phyloP scores from a whole-genome alignment of 345 rosid genomes.

The Acer yangbiense region DNA sequence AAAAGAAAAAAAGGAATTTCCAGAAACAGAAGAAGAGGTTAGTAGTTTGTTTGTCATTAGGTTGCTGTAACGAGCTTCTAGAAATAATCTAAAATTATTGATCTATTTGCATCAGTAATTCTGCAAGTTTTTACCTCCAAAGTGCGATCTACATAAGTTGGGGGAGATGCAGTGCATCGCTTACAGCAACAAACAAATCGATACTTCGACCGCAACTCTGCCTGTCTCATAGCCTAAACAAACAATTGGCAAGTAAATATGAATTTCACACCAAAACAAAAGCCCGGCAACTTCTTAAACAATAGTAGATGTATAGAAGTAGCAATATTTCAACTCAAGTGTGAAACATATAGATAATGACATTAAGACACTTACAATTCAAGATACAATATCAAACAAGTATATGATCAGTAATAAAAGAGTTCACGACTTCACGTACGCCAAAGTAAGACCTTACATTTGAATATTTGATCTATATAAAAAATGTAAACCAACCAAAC shows the following conservation, averaged over 20 bases:
- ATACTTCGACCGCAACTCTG: conserved; percentile 70
- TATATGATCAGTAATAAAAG: background rate
- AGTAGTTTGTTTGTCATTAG: too few relatives aligned
- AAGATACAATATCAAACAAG: background rate
- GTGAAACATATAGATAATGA: background rate
- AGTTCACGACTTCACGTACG: background rate
- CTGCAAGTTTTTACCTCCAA: conserved; percentile 50
- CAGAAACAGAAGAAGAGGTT: too few relatives aligned
- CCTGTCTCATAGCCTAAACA: conserved; percentile 57
- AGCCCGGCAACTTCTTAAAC: background rate
- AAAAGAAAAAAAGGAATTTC: too few relatives aligned
- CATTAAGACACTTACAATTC: background rate
- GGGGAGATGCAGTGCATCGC: conserved; percentile 57
- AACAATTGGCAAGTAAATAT: background rate
- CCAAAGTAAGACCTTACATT: background rate
- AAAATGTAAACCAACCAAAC: background rate
- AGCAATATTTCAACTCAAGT: background rate
- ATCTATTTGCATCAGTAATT: background rate
- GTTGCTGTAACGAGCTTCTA: too few relatives aligned
- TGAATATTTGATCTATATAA: background rate
- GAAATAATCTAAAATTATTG: background rate
- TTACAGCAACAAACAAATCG: conserved; percentile 65
- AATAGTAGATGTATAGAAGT: background rate
- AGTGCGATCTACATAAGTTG: conserved; percentile 54
- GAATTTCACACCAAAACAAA: background rate